Evolutionary conservation across 2,329 filamentous ascomycete species (phyloP).

Genomic region (Venturia oleaginea): DNA sequence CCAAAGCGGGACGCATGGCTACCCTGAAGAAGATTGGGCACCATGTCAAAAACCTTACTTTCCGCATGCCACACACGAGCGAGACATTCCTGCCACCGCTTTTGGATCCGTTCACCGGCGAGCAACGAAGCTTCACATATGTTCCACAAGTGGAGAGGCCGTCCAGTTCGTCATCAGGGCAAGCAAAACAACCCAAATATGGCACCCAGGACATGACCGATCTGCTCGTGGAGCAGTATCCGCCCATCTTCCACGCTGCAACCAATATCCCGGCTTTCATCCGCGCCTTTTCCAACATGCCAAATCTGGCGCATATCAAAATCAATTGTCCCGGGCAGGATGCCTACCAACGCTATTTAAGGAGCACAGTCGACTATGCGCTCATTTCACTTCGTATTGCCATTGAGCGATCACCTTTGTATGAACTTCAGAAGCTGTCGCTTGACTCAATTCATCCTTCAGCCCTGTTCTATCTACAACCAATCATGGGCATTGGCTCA

Average conservation of each 20-base stretch:
- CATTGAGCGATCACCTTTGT: constrained; percentile 62
- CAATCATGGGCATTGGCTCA: constrained; percentile 63
- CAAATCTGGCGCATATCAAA: constrained; percentile 63
- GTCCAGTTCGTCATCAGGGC: constrained; percentile 41
- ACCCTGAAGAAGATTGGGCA: constrained; percentile 70
- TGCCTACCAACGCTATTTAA: constrained; percentile 56
- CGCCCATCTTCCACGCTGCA: constrained; percentile 79
- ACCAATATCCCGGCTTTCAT: constrained; percentile 83
- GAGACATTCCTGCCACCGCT: constrained; percentile 79
- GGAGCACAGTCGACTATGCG: constrained; percentile 77
- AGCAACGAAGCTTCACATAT: constrained; percentile 74
- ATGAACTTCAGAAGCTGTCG: constrained; percentile 58
- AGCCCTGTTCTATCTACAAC: constrained; percentile 68
- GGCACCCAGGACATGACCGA: constrained; percentile 71
- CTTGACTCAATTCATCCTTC: constrained; percentile 66
- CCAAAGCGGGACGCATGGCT: constrained; percentile 60
- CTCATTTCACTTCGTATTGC: constrained; percentile 80
- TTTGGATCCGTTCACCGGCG: constrained; percentile 65
- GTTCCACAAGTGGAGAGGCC: constrained; percentile 58
- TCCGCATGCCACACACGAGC: constrained; percentile 66
- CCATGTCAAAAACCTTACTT: constrained; percentile 69
- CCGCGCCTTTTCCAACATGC: constrained; percentile 58
- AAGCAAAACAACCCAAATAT: constrained; percentile 62
- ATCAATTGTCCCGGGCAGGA: constrained; percentile 68
- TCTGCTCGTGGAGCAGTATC: constrained; percentile 76